phyloP scores from a whole-genome alignment of 2,329 filamentous ascomycete genomes.

The Xylariaceae sp. region DNA sequence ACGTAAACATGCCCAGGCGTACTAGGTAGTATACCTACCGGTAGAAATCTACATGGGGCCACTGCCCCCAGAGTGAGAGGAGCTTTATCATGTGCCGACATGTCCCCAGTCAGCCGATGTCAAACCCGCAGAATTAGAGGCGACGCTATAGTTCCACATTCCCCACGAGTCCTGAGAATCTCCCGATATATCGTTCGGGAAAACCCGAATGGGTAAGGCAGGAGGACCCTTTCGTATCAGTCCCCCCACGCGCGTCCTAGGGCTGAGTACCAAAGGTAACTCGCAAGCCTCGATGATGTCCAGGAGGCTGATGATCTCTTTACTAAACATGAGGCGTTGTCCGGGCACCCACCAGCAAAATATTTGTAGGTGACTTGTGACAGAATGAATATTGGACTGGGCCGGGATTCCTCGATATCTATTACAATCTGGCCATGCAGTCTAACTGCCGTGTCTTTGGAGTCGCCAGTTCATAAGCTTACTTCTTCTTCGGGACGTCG shows the following conservation, averaged over 20 bases:
- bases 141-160: conserved; percentile 15
- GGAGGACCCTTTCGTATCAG: conserved; percentile 8
- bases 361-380: too few relatives aligned
- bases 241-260: conserved; percentile 12
- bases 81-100: conserved; percentile 11
- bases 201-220: conserved; percentile 15
- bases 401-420: too few relatives aligned
- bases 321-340: too few relatives aligned
- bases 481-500: conserved; percentile 8
- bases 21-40: neutral
- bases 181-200: conserved; percentile 31
- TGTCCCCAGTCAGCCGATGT: conserved; percentile 15
- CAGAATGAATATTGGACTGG: too few relatives aligned
- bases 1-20: conserved; percentile 5
- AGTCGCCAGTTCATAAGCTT: neutral
- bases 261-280: neutral
- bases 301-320: too few relatives aligned
- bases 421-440: too few relatives aligned
- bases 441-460: neutral
- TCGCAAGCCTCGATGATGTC: too few relatives aligned
- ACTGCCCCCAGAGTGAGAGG: neutral
- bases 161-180: conserved; percentile 26
- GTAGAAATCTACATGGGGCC: conserved; percentile 1
- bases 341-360: too few relatives aligned
- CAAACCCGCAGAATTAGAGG: conserved; percentile 12